A percentile compares a stretch with the other conserved stretches of the same genome.
phyloP scores from a whole-genome alignment of 2,329 filamentous ascomycete species.

The Pseudopithomyces chartarum region DNA sequence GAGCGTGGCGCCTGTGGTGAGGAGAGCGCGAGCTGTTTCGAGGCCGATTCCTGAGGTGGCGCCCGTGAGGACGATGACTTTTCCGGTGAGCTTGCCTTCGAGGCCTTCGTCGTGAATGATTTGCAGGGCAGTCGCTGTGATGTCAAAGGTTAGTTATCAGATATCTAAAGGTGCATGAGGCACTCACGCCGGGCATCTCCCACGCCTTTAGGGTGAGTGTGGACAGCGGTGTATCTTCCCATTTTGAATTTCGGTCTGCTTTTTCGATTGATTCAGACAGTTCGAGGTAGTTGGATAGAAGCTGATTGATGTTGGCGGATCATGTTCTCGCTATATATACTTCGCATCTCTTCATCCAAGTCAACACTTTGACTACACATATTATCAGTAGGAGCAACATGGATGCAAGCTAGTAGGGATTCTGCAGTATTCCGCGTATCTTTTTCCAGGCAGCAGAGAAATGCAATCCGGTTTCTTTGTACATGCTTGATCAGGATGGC shows the following conservation, averaged over 20 bases:
- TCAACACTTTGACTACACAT: too few species aligned
- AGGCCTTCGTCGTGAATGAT: conserved; percentile 44
- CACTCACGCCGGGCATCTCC: conserved; percentile 40
- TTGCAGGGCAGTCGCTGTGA: conserved; percentile 42
- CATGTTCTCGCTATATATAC: too few species aligned
- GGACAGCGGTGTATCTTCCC: conserved; percentile 1
- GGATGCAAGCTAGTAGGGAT: too few species aligned
- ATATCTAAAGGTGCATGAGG: background rate
- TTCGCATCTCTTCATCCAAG: too few species aligned
- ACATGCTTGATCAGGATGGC: too few species aligned
- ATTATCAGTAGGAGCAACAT: too few species aligned
- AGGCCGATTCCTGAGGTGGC: conserved; percentile 25
- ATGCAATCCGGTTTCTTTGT: too few species aligned
- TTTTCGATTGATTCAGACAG: too few species aligned
- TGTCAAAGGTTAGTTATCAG: background rate
- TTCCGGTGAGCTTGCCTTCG: conserved; percentile 32
- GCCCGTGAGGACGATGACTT: conserved; percentile 26
- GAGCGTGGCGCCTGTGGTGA: conserved; percentile 52
- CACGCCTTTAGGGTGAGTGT: background rate
- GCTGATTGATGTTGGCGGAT: too few species aligned
- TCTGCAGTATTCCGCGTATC: too few species aligned
- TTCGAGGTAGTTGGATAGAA: too few species aligned
- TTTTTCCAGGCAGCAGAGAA: too few species aligned
- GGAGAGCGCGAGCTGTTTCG: conserved; percentile 42
- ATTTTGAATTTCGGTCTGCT: background rate